phyloP scores from a whole-genome alignment of 106 monocot species.

The Dendrobium chrysotoxum region DNA sequence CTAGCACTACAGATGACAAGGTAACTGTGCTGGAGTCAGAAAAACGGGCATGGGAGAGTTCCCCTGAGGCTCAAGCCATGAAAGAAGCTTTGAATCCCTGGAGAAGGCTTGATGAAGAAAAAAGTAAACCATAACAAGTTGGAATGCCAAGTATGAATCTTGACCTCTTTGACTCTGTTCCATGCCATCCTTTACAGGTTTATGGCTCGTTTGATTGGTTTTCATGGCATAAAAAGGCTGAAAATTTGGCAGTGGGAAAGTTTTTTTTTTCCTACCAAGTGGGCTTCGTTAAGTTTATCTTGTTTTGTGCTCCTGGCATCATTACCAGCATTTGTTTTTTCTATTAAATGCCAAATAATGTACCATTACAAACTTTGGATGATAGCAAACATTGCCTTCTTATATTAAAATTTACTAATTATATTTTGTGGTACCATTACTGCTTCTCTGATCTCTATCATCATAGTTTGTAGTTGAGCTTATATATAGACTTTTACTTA shows the following conservation, averaged over 20 bases:
- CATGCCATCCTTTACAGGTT: not conserved
- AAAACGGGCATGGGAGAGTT: slow-evolving; percentile 73
- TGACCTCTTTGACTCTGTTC: not conserved
- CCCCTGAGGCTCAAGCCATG: slow-evolving; percentile 69
- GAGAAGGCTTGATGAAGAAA: slow-evolving; percentile 48
- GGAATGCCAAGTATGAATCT: not conserved
- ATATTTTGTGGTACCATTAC: not conserved
- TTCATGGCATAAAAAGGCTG: not conserved
- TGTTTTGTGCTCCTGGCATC: not conserved
- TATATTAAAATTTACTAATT: not conserved
- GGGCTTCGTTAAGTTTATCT: not conserved
- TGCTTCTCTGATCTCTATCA: not conserved
- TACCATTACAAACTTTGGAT: not conserved
- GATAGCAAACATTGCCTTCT: not conserved
- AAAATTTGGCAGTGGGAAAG: not conserved
- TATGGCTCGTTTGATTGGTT: not conserved
- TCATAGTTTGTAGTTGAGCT: not conserved
- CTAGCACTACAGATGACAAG: slow-evolving; percentile 58
- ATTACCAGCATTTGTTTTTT: not conserved
- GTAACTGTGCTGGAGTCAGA: slow-evolving; percentile 74
- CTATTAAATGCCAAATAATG: too few relatives aligned
- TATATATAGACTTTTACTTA: not conserved
- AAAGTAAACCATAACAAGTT: slow-evolving; percentile 12
- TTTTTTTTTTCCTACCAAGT: not conserved
- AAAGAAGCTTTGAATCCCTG: slow-evolving; percentile 89